phyloP scores from a whole-genome alignment of 805 yeast genomes.

The Candida takata region DNA sequence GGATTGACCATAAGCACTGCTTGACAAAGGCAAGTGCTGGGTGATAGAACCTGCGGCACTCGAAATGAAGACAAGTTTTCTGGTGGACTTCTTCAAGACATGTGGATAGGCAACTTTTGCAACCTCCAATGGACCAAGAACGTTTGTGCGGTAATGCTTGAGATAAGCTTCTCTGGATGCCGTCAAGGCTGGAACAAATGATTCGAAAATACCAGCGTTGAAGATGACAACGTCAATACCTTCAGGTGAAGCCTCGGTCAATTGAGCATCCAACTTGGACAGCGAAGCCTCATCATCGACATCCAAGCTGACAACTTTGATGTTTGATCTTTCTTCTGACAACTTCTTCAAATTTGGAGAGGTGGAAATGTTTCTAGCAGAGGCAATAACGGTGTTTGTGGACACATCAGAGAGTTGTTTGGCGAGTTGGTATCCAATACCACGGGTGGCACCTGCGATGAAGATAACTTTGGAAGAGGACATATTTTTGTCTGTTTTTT shows the following conservation, averaged over 20 bases:
- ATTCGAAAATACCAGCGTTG: slow-evolving; percentile 9
- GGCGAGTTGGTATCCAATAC: slow-evolving; percentile 5
- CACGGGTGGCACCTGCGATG: slow-evolving; percentile 7
- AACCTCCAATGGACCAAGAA: slow-evolving; percentile 1
- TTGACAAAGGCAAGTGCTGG: slow-evolving; percentile 5
- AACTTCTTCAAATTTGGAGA: slow-evolving; percentile 2
- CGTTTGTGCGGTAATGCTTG: slow-evolving; percentile 3
- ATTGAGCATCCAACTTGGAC: not conserved
- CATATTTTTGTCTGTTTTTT: too few relatives aligned
- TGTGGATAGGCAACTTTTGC: slow-evolving; percentile 9
- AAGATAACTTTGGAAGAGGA: not conserved
- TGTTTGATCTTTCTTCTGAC: not conserved
- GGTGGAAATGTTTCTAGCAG: not conserved
- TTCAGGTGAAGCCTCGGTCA: too few relatives aligned
- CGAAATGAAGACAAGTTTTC: slow-evolving; percentile 25
- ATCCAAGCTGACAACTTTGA: slow-evolving; percentile 7
- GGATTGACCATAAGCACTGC: slow-evolving; percentile 29
- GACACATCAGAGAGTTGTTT: not conserved
- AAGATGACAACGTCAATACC: not conserved
- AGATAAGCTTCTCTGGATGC: not conserved
- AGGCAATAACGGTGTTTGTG: slow-evolving; percentile 1
- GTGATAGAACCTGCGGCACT: slow-evolving; percentile 24
- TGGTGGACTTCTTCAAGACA: slow-evolving; percentile 14
- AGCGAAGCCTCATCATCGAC: slow-evolving; percentile 4
- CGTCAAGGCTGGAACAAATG: not conserved